Evolutionary conservation across 108 stramenopile species (phyloP), one percentile per base, ranked within the genome.

Genomic region (Nitzschia sp.): DNA sequence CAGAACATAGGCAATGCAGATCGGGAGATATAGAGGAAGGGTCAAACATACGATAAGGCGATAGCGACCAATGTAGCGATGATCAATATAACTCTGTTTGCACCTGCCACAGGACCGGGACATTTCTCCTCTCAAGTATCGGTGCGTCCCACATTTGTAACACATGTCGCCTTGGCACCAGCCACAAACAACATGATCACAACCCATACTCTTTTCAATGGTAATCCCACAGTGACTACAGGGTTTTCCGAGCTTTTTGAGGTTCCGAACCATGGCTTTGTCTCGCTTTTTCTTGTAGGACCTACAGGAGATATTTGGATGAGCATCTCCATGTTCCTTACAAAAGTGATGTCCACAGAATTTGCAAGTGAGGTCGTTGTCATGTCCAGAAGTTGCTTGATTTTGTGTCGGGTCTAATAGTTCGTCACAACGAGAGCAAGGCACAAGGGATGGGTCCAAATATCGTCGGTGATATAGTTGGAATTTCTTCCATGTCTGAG

Each of bases 121-220:
- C 56, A 63, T 72, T 0, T 76, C 60, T 7, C 77, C 77, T 10
- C 63, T 51, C 34, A 82, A 50, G 39, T 70, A 57, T 10, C 15
- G 0, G 43, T 82, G 81, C 10, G 65, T 74, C 6, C 77, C 77
- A 53, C 81, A 82, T 21, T 57, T 66, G 44, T 66, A 82, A 51
- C 81, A 82, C 55, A 82, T 66, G 65, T 82, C 81, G 0, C 75
- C 9, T 6, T 75, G 24, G 48, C 81, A 82, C 19, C 38, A 40
- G 8, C 57, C 37, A 53, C 81, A 82, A n/a, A 82, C 63, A 46
- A 82, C 56, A 60, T 82, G 81, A 71, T 82, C 77, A 40, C 81
- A 82, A 10, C 81, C 81, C 14, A 53, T 29, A 9, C 56, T 66
- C 44, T 74, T 73, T 37, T 71, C 21, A 15, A 82, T 77, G 26